Percentiles rank a stretch among this genome's conserved stretches.
Evolutionary conservation across 352 stramenopile species (phyloP).

Genomic region (Globisporangium solare): DNA sequence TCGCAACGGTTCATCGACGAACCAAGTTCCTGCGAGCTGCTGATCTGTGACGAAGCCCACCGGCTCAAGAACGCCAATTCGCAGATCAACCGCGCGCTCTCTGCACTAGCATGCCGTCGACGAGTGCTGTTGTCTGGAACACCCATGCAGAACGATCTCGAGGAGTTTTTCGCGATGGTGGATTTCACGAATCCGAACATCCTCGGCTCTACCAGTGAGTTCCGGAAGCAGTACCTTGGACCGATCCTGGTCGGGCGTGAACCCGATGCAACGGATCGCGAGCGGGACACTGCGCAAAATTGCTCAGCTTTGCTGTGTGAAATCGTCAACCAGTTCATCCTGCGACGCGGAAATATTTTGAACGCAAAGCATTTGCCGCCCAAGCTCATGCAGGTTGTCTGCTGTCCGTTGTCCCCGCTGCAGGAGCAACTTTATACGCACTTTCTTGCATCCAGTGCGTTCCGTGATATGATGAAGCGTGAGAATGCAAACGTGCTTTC

Average conservation of each 20-base stretch:
- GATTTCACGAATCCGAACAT: constrained; percentile 88
- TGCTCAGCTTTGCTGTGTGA: constrained; percentile 95
- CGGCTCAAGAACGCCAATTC: constrained; percentile 98
- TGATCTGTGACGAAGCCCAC: constrained; percentile 99
- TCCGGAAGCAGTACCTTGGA: constrained; percentile 90
- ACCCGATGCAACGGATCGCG: constrained; percentile 85
- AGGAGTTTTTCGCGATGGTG: constrained; percentile 99
- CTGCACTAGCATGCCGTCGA: constrained; percentile 82
- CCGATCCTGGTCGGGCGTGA: constrained; percentile 89
- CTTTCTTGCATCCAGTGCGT: constrained; percentile 93
- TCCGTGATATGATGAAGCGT: constrained; percentile 93
- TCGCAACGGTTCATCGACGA: constrained; percentile 86
- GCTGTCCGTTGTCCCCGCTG: constrained; percentile 93
- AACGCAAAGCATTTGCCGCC: constrained; percentile 97
- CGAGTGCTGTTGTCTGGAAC: constrained; percentile 96
- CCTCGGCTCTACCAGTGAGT: constrained; percentile 81
- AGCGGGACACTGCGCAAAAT: constrained; percentile 61
- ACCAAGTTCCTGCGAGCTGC: constrained; percentile 88
- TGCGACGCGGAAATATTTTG: constrained; percentile 97
- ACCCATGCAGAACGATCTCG: constrained; percentile 98
- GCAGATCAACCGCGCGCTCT: constrained; percentile 85
- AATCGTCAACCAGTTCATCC: constrained; percentile 98
- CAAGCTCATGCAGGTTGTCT: constrained; percentile 99
- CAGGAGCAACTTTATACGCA: constrained; percentile 97
- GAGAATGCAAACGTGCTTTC: constrained; percentile 88